These are phyloP conservation scores for Wickerhamiella qilinensis DNA, from an alignment of 805 yeast genomes.

Conservation along the genomic window DNA sequence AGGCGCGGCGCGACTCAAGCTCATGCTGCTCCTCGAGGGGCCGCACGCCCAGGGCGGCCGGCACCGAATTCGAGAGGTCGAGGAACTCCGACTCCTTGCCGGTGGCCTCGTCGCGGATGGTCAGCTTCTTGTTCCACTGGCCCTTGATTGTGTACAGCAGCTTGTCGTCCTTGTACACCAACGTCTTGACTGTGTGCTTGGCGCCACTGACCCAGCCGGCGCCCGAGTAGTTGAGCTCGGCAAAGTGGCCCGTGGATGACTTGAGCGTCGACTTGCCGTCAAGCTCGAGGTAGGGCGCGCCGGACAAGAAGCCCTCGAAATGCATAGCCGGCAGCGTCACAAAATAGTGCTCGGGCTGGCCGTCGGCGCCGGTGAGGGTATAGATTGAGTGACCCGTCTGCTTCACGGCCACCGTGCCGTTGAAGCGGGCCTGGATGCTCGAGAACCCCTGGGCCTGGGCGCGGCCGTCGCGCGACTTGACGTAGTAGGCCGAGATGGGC, in stretches of 20 bases:
- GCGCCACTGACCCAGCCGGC: slow-evolving; percentile 93
- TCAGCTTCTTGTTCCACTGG: slow-evolving; percentile 57
- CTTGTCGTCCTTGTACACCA: slow-evolving; percentile 42
- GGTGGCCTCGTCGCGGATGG: slow-evolving; percentile 39
- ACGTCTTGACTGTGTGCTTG: slow-evolving; percentile 81
- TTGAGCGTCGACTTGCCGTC: slow-evolving; percentile 81
- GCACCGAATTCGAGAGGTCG: slow-evolving; percentile 19
- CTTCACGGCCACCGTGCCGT: slow-evolving; percentile 67
- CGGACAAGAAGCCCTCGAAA: slow-evolving; percentile 81
- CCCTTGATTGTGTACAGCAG: slow-evolving; percentile 72
- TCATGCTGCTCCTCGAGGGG: slow-evolving; percentile 67
- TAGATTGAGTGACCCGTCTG: slow-evolving; percentile 86
- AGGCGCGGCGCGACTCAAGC: slow-evolving; percentile 76
- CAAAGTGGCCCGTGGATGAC: slow-evolving; percentile 58
- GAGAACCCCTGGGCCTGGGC: slow-evolving; percentile 75
- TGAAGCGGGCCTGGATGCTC: slow-evolving; percentile 71
- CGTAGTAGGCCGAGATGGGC: slow-evolving; percentile 85
- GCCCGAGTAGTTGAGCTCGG: slow-evolving; percentile 69
- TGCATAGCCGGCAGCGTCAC: slow-evolving; percentile 90
- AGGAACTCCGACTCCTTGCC: slow-evolving; percentile 20
- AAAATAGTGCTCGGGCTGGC: slow-evolving; percentile 53
- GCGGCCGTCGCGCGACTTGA: slow-evolving; percentile 54
- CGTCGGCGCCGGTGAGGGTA: slow-evolving; percentile 31
- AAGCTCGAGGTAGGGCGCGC: slow-evolving; percentile 86
- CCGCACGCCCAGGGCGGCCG: slow-evolving; percentile 50